Base-by-base conservation (phyloP, 1,284 basidiomycete genomes). In the Taiwanofungus camphoratus region DNA sequence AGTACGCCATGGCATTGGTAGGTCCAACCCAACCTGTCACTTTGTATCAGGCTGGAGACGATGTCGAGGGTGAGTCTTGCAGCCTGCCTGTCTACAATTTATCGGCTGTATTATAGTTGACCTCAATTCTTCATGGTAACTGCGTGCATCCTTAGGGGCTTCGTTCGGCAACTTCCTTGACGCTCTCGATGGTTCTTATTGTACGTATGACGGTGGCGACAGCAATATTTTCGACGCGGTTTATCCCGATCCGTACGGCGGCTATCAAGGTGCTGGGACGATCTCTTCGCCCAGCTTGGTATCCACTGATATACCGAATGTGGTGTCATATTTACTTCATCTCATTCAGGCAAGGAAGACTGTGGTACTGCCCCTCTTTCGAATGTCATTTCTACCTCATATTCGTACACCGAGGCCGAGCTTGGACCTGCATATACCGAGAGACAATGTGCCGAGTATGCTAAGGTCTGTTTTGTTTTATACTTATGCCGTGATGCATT, bases 201-300 rank as follows among this genome's bases (percentile, higher is more conserved):
- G 82, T 51, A 71, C 69, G 0, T 82, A 74, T 41, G 70, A 78
- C 44, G 79, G 79, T 3, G 79, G 79, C 2, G 78, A 84, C 32
- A 74, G 79, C 53, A 12, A 12, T 33, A 16, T 16, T 7, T 69
- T 41, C 19, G 65, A 62, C 46, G 53, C 41, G 22, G 35, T 51
- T 36, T 52, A 54, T 27, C 54, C 54, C 8, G 54, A 56, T 31
- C 48, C 55, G 1, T 37, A 41, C 29, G 46, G 43, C 32, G 43
- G 39, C 6, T 48, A 44, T 30, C 30, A 48, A 36, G 46, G 46
- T 41, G 21, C 13, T 20, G 27, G 12, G 12, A 5, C 15, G 15
- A 12, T 9, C 13, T 27, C 16, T 13, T 19, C 11, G 15, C 11
- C 15, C 15, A 16, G 9, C 18, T 33, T 33, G 26, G 8, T 13